phyloP scores from a whole-genome alignment of 495 filamentous ascomycete genomes.

The Aspergillus wentii region DNA sequence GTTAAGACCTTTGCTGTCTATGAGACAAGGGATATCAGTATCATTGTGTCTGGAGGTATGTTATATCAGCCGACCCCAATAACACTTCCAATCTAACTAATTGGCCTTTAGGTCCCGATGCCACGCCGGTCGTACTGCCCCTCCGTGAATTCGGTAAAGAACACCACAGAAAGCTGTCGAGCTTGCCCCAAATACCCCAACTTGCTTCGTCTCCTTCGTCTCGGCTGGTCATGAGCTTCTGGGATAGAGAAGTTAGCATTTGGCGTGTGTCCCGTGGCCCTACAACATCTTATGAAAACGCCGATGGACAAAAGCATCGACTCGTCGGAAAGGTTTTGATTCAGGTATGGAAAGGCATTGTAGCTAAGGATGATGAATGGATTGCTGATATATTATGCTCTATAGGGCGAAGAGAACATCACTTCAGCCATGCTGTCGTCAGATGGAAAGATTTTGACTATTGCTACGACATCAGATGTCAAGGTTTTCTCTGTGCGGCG shows the following conservation, averaged over 20 bases:
- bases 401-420: slow-evolving; percentile 77
- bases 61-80: slow-evolving; percentile 1
- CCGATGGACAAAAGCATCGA: slow-evolving; percentile 44
- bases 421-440: slow-evolving; percentile 69
- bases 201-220: slow-evolving; percentile 64
- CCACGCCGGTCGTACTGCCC: slow-evolving; percentile 73
- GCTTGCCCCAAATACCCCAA: slow-evolving; percentile 71
- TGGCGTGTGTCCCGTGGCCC: slow-evolving; percentile 60
- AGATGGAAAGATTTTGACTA: slow-evolving; percentile 69
- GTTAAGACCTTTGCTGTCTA: slow-evolving; percentile 93
- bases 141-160: slow-evolving; percentile 77
- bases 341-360: slow-evolving; percentile 27
- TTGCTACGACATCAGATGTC: slow-evolving; percentile 69
- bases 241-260: slow-evolving; percentile 81
- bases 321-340: slow-evolving; percentile 69
- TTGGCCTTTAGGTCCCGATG: slow-evolving; percentile 69
- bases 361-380: neutral
- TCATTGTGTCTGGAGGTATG: slow-evolving; percentile 88
- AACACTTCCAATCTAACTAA: slow-evolving; percentile 16
- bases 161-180: slow-evolving; percentile 69
- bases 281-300: slow-evolving; percentile 35
- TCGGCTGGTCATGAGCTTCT: slow-evolving; percentile 83
- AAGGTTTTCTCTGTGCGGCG: slow-evolving; percentile 64
- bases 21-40: slow-evolving; percentile 74
- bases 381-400: slow-evolving; percentile 1